These are phyloP conservation scores for Pythium chondricola DNA, from an alignment of 352 stramenopile species.

Conservation along the genomic window DNA sequence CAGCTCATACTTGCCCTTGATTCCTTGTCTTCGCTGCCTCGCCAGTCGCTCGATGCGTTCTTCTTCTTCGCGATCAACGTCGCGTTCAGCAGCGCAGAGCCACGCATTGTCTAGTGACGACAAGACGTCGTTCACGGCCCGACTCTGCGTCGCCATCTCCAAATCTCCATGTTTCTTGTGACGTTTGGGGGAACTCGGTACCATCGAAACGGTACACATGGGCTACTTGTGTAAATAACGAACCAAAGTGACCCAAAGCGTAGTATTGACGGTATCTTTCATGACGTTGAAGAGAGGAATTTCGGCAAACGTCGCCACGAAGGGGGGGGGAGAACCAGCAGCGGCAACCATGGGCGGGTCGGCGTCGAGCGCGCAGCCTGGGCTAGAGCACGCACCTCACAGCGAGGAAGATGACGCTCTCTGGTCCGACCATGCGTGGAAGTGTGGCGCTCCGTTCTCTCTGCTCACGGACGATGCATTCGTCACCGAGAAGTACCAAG, in stretches of 20 bases:
- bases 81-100: slow-evolving; percentile 48
- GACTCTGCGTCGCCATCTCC: too few relatives aligned
- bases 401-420: slow-evolving; percentile 1
- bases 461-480: slow-evolving; percentile 67
- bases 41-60: slow-evolving; percentile 19
- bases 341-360: slow-evolving; percentile 11
- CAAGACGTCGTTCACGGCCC: slow-evolving; percentile 20
- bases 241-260: too few relatives aligned
- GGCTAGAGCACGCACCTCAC: too few relatives aligned
- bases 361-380: not conserved
- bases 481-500: slow-evolving; percentile 59
- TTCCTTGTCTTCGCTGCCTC: slow-evolving; percentile 11
- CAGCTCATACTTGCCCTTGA: slow-evolving; percentile 49
- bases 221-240: too few relatives aligned
- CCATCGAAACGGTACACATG: too few relatives aligned
- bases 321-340: too few relatives aligned
- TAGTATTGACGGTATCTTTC: too few relatives aligned
- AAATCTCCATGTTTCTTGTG: too few relatives aligned
- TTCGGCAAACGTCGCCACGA: too few relatives aligned
- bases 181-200: too few relatives aligned
- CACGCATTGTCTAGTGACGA: slow-evolving; percentile 47
- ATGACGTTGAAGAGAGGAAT: too few relatives aligned
- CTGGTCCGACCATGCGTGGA: slow-evolving; percentile 10
- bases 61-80: slow-evolving; percentile 46
- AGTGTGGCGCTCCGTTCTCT: slow-evolving; percentile 53